These are phyloP conservation scores for Penicillium chermesinum DNA, from an alignment of 495 filamentous ascomycete species.

Conservation along the genomic window DNA sequence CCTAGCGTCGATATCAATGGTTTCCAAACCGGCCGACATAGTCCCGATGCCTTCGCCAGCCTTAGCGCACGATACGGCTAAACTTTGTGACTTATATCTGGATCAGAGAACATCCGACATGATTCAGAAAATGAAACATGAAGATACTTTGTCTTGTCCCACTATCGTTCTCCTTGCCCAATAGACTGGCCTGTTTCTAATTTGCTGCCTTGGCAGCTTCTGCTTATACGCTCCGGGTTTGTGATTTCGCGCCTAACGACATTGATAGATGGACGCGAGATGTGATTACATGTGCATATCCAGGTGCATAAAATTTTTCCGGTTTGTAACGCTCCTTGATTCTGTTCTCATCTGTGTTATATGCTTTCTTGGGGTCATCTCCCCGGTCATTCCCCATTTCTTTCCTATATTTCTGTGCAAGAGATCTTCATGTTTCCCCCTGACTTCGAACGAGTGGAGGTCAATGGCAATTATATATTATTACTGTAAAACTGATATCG, in stretches of 20 bases:
- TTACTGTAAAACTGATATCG: neutral
- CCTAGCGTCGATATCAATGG: constrained; percentile 81
- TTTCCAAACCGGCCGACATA: constrained; percentile 76
- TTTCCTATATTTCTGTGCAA: neutral
- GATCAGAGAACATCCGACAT: neutral
- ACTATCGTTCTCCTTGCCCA: neutral
- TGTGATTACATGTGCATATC: constrained; percentile 17
- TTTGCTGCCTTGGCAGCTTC: neutral
- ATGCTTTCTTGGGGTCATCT: neutral
- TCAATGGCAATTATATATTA: neutral
- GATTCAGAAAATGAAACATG: neutral
- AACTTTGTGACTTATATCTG: constrained; percentile 3
- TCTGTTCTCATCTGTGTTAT: neutral
- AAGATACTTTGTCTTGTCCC: neutral
- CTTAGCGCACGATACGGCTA: constrained; percentile 61
- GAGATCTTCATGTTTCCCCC: neutral
- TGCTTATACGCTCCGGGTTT: constrained; percentile 4
- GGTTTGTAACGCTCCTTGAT: constrained; percentile 6
- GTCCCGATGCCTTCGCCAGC: constrained; percentile 95
- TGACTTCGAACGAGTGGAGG: neutral
- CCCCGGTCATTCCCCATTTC: neutral
- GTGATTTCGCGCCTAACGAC: constrained; percentile 1
- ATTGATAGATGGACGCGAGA: constrained; percentile 17
- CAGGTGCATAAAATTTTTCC: constrained; percentile 7
- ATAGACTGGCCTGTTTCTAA: neutral